These are phyloP conservation scores for Bipolaris cookei DNA, from an alignment of 2,329 filamentous ascomycete species.

Conservation along the genomic window DNA sequence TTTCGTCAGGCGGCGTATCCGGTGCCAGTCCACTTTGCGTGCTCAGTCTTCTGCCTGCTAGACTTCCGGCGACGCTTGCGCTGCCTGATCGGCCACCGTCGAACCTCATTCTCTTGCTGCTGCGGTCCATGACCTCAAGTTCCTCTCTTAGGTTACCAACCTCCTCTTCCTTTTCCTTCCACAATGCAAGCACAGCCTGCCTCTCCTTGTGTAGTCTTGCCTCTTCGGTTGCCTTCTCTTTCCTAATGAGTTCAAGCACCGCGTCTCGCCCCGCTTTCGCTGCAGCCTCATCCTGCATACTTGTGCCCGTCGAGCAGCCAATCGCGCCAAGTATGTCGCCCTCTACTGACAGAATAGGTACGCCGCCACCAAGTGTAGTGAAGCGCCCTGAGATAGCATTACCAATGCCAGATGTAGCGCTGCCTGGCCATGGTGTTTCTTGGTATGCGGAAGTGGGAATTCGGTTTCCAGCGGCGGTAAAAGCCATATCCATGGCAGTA, in stretches of 20 bases:
- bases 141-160: constrained; percentile 25
- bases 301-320: constrained; percentile 61
- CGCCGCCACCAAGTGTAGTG: constrained; percentile 59
- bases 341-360: constrained; percentile 56
- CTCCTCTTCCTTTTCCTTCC: constrained; percentile 34
- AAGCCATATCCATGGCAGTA: constrained; percentile 67
- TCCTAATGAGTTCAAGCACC: constrained; percentile 41
- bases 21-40: constrained; percentile 20
- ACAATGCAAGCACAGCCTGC: constrained; percentile 28
- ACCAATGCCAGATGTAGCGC: constrained; percentile 56
- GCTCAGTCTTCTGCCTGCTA: constrained; percentile 16
- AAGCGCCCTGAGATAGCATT: constrained; percentile 58
- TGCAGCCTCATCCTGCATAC: constrained; percentile 59
- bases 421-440: constrained; percentile 58
- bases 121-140: constrained; percentile 29
- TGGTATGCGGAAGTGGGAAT: constrained; percentile 59
- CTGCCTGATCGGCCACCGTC: constrained; percentile 22
- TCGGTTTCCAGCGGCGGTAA: constrained; percentile 61
- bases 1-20: constrained; percentile 35
- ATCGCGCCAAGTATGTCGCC: constrained; percentile 60
- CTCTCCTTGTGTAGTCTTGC: constrained; percentile 27
- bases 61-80: constrained; percentile 20
- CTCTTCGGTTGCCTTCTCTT: constrained; percentile 27
- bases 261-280: constrained; percentile 59
- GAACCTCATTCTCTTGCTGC: constrained; percentile 29